Evolutionary conservation across 768 basidiomycete species (phyloP), one percentile per base, ranked within the genome.

Genomic region (Sarcomyxa edulis): DNA sequence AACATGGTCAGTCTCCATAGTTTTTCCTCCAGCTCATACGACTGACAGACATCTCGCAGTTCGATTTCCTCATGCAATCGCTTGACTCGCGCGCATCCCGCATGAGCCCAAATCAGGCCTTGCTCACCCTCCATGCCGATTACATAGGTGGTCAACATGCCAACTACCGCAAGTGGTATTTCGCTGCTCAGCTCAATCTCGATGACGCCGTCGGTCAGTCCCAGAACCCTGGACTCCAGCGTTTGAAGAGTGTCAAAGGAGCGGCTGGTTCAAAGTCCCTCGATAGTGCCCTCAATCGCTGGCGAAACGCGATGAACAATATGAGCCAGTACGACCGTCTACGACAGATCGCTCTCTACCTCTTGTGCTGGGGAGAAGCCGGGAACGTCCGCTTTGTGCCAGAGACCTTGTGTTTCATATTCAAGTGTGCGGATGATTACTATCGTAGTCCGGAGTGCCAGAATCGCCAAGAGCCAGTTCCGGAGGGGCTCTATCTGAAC

Each of bases 81-180:
- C 86, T 99, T 54, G 96, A 99, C 64, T 96, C 93, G 30, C 81
- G 90, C 42, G 90, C 95, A n/a, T 97, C 94, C 15, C 85, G 96
- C 45, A 98, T 98, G 95, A 79, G 88, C 6, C 93, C 96, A 8
- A 87, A 87, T 57, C 94, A 97, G 54, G 96, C 96, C 2, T 76
- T 99, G 32, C 74, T 96, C 46, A 98, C 96, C 25, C 74, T 99
- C 16, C 96, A 99, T 58, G 95, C 95, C 37, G 95, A 99, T 62
- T 99, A 98, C 63, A 97, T 99, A 44, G 96, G 96, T 40, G 96
- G 96, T 32, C 89, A 92, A 55, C 88, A 98, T 56, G 96, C 96
- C 50, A 98, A 98, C 69, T 98, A 98, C 62, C 87, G 96, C 59
- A 97, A 98, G 64, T 98, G 96, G 96, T 99, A 99, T 59, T 99